Conservation (phyloP, 257 asterid species). For the Echium plantagineum region DNA sequence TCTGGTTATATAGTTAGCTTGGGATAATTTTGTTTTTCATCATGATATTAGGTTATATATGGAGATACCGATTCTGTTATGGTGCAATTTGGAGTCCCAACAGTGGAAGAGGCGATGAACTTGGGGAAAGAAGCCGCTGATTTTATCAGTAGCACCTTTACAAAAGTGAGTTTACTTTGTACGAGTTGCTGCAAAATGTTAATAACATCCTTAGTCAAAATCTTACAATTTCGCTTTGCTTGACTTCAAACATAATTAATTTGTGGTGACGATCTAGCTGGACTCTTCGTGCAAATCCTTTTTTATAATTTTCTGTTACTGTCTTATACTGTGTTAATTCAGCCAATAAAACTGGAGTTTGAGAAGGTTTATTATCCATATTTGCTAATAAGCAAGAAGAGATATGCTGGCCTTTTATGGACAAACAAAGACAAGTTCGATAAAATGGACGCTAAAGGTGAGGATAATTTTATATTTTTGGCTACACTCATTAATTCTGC, state of each 20-base stretch:
- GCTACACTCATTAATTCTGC: slow-evolving; percentile 1
- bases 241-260: not conserved
- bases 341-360: slow-evolving; percentile 95
- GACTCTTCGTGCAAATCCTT: not conserved
- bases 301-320: not conserved
- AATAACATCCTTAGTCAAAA: no score
- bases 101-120: slow-evolving; percentile 86
- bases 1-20: not conserved
- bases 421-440: slow-evolving; percentile 86
- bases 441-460: slow-evolving; percentile 99
- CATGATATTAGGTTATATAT: slow-evolving; percentile 64
- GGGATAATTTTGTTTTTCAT: not conserved
- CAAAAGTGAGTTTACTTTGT: slow-evolving; percentile 33
- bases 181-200: not conserved
- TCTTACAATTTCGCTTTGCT: no score
- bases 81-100: slow-evolving; percentile 95
- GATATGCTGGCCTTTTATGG: slow-evolving; percentile 99
- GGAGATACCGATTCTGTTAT: slow-evolving; percentile 99
- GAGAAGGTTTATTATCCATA: slow-evolving; percentile 96
- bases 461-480: slow-evolving; percentile 11
- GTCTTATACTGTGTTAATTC: slow-evolving; percentile 15
- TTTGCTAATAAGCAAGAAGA: slow-evolving; percentile 91
- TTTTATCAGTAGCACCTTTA: slow-evolving; percentile 74
- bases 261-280: not conserved
- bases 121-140: slow-evolving; percentile 99